These are phyloP conservation scores for Fusarium pseudograminearum DNA, from an alignment of 2,329 filamentous ascomycete genomes.

Conservation along the genomic window DNA sequence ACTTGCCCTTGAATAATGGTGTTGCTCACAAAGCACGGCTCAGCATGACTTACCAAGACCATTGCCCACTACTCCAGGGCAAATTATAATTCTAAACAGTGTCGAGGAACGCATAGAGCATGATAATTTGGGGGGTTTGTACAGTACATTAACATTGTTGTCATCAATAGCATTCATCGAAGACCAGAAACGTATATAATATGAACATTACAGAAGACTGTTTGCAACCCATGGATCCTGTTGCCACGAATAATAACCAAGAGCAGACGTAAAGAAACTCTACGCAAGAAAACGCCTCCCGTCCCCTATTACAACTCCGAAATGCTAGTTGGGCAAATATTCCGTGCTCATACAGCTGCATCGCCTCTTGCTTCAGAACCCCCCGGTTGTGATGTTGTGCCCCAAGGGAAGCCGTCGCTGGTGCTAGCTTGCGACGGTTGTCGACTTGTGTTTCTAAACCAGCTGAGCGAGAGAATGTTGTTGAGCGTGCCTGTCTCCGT, in stretches of 20 bases:
- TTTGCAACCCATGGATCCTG: constrained; percentile 9
- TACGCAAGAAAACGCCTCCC: constrained; percentile 40
- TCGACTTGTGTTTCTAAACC: constrained; percentile 59
- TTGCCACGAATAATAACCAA: constrained; percentile 20
- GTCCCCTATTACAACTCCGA: constrained; percentile 30
- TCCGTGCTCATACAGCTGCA: constrained; percentile 52
- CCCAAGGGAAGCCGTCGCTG: constrained; percentile 35
- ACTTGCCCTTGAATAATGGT: not conserved
- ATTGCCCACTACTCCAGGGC: not conserved
- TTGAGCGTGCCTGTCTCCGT: constrained; percentile 63
- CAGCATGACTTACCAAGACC: not conserved
- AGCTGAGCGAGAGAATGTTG: constrained; percentile 66
- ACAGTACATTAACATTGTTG: not conserved
- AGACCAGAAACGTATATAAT: constrained; percentile 18
- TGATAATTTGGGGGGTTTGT: not conserved
- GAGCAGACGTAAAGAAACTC: constrained; percentile 17
- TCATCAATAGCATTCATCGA: constrained; percentile 15
- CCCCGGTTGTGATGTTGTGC: constrained; percentile 38
- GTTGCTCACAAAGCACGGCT: not conserved
- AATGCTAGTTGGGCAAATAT: constrained; percentile 16
- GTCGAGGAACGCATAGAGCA: not conserved
- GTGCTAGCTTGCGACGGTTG: constrained; percentile 41
- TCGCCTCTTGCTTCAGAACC: constrained; percentile 37
- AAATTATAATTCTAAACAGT: not conserved
- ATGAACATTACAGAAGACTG: constrained; percentile 6